phyloP scores from a whole-genome alignment of 129 eudicot genomes.

The Lactuca sativa region DNA sequence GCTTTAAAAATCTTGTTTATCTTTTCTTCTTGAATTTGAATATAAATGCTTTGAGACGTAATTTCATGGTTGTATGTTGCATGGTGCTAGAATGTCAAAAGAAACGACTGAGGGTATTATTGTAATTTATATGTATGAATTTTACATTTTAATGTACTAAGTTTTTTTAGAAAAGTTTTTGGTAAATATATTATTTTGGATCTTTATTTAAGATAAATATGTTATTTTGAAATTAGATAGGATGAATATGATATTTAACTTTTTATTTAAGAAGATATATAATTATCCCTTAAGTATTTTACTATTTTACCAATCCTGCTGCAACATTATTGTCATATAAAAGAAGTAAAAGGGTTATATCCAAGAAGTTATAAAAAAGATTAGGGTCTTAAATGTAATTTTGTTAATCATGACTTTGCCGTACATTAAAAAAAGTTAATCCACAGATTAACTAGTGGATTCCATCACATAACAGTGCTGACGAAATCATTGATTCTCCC shows the following conservation, averaged over 20 bases:
- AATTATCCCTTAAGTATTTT: too few species aligned
- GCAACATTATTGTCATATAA: not conserved
- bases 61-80: slow-evolving; percentile 8
- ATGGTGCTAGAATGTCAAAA: not conserved
- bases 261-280: too few species aligned
- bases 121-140: too few species aligned
- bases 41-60: not conserved
- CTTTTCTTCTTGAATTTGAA: not conserved
- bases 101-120: too few species aligned
- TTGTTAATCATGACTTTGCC: slow-evolving; percentile 28
- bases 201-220: too few species aligned
- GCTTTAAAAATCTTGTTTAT: slow-evolving; percentile 9
- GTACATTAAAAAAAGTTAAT: slow-evolving; percentile 29
- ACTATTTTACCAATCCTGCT: not conserved
- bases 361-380: not conserved
- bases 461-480: slow-evolving; percentile 33
- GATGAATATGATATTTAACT: too few species aligned
- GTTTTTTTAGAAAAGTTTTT: too few species aligned
- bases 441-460: slow-evolving; percentile 39
- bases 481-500: slow-evolving; percentile 42
- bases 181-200: too few species aligned
- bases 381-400: slow-evolving; percentile 12
- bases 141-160: too few species aligned
- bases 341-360: slow-evolving; percentile 6
- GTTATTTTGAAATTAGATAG: too few species aligned